These are phyloP conservation scores for Auricularia heimuer DNA, from an alignment of 768 basidiomycete genomes.

Conservation along the genomic window DNA sequence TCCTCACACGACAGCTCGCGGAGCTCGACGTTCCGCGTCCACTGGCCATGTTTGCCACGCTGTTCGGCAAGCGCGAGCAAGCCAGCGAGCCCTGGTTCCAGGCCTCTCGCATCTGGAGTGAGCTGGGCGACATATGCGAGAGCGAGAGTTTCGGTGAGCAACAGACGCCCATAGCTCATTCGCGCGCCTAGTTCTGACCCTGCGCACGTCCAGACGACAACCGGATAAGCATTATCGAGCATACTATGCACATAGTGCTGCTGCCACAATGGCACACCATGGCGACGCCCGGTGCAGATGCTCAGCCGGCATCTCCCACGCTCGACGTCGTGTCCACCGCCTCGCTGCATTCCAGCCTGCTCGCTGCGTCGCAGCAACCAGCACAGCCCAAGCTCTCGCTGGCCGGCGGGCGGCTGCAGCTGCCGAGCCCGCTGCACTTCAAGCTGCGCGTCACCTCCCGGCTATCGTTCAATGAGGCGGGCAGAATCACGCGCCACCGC, in stretches of 20 bases:
- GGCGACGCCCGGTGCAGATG: neutral
- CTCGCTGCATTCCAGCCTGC: constrained; percentile 15
- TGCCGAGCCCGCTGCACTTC: constrained; percentile 66
- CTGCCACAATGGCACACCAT: constrained; percentile 59
- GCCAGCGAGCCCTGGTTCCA: constrained; percentile 44
- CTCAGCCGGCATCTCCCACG: constrained; percentile 11
- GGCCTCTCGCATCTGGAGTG: constrained; percentile 61
- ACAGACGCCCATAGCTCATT: neutral
- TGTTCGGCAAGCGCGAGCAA: constrained; percentile 32
- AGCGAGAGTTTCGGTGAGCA: constrained; percentile 66
- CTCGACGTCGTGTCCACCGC: constrained; percentile 15
- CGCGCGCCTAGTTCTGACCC: neutral
- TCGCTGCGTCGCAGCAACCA: constrained; percentile 10
- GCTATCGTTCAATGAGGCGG: constrained; percentile 72
- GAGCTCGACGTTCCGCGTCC: constrained; percentile 61
- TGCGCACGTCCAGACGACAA: constrained; percentile 48
- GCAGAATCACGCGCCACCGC: constrained; percentile 68
- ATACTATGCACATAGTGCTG: constrained; percentile 66
- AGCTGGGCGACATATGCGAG: constrained; percentile 65
- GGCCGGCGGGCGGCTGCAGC: constrained; percentile 45
- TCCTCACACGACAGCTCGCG: constrained; percentile 49
- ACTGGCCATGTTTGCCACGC: constrained; percentile 43
- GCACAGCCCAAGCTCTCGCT: constrained; percentile 29
- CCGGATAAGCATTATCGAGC: constrained; percentile 64
- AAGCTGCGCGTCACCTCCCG: constrained; percentile 62